These are phyloP conservation scores for Lignosus rhinocerotis DNA, from an alignment of 1,284 basidiomycete species.

Conservation along the genomic window DNA sequence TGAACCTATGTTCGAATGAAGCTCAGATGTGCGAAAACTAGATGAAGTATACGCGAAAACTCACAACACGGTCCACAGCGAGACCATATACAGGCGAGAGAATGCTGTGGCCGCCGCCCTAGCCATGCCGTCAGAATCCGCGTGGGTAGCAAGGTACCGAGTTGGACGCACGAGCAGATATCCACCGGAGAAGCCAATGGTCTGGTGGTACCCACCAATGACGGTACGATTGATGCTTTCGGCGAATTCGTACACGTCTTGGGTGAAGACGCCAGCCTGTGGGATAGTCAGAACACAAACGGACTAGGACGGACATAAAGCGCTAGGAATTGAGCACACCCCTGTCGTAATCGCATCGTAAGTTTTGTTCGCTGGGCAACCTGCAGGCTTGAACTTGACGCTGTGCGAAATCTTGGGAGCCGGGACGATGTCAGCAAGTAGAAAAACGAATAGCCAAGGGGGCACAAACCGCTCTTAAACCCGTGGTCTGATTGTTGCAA, in stretches of 20 bases:
- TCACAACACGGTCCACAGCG: conserved; percentile 41
- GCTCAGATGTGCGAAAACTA: not conserved
- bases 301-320: not conserved
- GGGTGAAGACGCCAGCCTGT: conserved; percentile 30
- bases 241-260: conserved; percentile 34
- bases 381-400: conserved; percentile 26
- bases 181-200: conserved; percentile 34
- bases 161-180: conserved; percentile 29
- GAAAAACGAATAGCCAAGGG: no score
- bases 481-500: conserved; percentile 21
- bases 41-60: not conserved
- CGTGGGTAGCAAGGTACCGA: not conserved
- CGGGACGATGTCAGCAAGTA: not conserved
- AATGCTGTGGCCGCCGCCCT: conserved; percentile 54
- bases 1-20: conserved; percentile 12
- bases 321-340: conserved; percentile 15
- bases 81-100: conserved; percentile 38
- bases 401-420: conserved; percentile 24
- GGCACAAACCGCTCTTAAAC: conserved; percentile 29
- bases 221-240: conserved; percentile 35
- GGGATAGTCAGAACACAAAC: not conserved
- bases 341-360: conserved; percentile 32
- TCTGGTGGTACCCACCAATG: conserved; percentile 35
- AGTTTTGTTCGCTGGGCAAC: conserved; percentile 19
- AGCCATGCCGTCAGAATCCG: not conserved